These are phyloP conservation scores for Aspergillus floridensis DNA, from an alignment of 2,329 filamentous ascomycete genomes.

Conservation along the genomic window DNA sequence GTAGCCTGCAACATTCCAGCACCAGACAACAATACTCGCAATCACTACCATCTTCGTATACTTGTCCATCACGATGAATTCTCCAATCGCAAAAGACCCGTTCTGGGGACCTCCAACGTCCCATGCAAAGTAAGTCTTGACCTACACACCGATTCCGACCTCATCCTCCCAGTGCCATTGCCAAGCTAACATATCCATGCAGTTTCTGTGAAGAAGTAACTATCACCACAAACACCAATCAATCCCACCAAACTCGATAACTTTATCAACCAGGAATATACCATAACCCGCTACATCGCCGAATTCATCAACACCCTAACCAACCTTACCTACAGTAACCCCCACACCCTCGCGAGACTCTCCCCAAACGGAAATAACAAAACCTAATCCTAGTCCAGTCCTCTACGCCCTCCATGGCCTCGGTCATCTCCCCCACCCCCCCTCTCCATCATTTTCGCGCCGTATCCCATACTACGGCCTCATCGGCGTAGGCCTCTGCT, in stretches of 20 bases:
- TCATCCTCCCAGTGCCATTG: neutral
- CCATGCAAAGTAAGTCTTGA: conserved; percentile 4
- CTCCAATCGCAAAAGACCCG: neutral
- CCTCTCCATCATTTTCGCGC: conserved; percentile 1
- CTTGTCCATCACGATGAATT: neutral
- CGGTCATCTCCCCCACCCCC: conserved; percentile 6
- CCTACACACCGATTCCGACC: neutral
- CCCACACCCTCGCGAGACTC: no score
- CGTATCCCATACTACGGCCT: conserved; percentile 18
- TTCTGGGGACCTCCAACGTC: conserved; percentile 10
- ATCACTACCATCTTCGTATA: neutral
- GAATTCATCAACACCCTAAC: conserved; percentile 32
- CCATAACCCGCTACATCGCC: conserved; percentile 23
- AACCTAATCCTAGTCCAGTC: neutral
- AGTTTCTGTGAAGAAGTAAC: neutral
- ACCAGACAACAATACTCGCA: neutral
- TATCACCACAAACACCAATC: neutral
- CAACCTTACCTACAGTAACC: conserved; percentile 24
- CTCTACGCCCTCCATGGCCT: conserved; percentile 26
- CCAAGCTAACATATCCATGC: neutral
- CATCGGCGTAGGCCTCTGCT: conserved; percentile 27
- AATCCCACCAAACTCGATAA: no score
- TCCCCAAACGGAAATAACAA: no score
- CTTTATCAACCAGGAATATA: conserved; percentile 20
- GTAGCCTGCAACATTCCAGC: no score